These are phyloP conservation scores for Aurifilum marmelostoma DNA, from an alignment of 2,329 filamentous ascomycete species.

Conservation along the genomic window DNA sequence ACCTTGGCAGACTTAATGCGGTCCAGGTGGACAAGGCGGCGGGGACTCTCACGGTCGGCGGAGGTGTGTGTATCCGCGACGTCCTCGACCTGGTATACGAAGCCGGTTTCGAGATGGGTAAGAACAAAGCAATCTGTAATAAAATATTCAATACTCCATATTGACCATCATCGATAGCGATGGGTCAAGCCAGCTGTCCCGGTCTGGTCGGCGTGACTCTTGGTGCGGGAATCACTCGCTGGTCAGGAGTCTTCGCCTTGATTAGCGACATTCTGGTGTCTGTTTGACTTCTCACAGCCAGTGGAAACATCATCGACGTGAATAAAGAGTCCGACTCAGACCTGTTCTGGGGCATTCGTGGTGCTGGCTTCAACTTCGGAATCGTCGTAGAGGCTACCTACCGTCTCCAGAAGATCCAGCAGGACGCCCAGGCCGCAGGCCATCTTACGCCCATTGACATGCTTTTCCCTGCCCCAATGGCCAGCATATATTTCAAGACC, in stretches of 20 bases:
- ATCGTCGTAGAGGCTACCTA: slow-evolving; percentile 39
- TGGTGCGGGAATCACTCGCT: slow-evolving; percentile 61
- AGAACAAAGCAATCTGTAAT: neutral
- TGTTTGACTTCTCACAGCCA: slow-evolving; percentile 44
- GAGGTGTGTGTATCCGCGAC: slow-evolving; percentile 56
- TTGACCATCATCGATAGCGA: slow-evolving; percentile 38
- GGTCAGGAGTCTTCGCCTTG: slow-evolving; percentile 58
- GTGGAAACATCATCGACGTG: slow-evolving; percentile 41
- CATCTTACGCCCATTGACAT: neutral
- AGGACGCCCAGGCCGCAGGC: neutral
- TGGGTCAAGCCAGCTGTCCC: slow-evolving; percentile 65
- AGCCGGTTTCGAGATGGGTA: slow-evolving; percentile 55
- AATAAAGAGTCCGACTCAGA: slow-evolving; percentile 47
- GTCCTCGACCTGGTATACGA: slow-evolving; percentile 55
- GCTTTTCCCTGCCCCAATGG: slow-evolving; percentile 30
- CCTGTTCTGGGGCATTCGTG: slow-evolving; percentile 47
- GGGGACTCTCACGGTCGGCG: slow-evolving; percentile 51
- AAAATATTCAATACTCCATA: neutral
- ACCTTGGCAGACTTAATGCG: slow-evolving; percentile 53
- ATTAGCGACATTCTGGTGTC: slow-evolving; percentile 46
- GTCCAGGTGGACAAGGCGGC: slow-evolving; percentile 51
- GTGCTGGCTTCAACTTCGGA: slow-evolving; percentile 49
- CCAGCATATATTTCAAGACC: neutral
- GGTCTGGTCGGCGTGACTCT: slow-evolving; percentile 62
- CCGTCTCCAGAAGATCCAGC: neutral